These are phyloP conservation scores for Naganishia sp. DNA, from an alignment of 1,284 basidiomycete species.

Conservation along the genomic window DNA sequence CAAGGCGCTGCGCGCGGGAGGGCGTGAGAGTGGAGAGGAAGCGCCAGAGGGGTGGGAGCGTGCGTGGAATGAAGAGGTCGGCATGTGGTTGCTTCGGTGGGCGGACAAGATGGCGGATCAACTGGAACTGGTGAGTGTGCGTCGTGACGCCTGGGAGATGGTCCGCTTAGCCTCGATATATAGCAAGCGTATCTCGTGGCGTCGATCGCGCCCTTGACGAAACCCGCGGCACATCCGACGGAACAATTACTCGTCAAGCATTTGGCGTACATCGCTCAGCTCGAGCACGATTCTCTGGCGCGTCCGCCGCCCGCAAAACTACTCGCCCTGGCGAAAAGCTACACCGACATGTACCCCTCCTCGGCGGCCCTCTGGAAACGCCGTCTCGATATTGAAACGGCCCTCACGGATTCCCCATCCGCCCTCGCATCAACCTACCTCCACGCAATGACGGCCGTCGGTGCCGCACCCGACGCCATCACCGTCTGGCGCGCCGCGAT, in stretches of 20 bases:
- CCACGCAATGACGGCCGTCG: constrained; percentile 37
- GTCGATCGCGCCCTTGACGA: constrained; percentile 41
- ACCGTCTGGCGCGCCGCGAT: constrained; percentile 26
- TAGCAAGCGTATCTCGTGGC: constrained; percentile 44
- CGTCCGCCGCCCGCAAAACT: constrained; percentile 35
- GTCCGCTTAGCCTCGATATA: background rate
- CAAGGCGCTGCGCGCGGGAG: constrained; percentile 38
- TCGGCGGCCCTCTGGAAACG: constrained; percentile 40
- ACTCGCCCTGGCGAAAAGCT: constrained; percentile 7
- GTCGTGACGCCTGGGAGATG: background rate
- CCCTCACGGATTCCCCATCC: constrained; percentile 7
- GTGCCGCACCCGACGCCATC: constrained; percentile 6
- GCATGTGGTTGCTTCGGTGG: constrained; percentile 45
- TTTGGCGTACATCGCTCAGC: constrained; percentile 36
- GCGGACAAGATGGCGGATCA: constrained; percentile 38
- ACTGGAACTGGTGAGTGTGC: constrained; percentile 44
- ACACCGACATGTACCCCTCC: constrained; percentile 41
- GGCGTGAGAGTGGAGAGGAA: background rate
- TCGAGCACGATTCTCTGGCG: constrained; percentile 27
- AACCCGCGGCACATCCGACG: constrained; percentile 42
- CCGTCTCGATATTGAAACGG: constrained; percentile 37
- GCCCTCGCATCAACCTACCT: constrained; percentile 37
- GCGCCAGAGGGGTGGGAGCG: constrained; percentile 2
- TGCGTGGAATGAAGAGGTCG: constrained; percentile 41
- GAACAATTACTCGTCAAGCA: constrained; percentile 43